These are phyloP conservation scores for Aureobasidium sp. DNA, from an alignment of 2,329 filamentous ascomycete genomes.

Conservation along the genomic window DNA sequence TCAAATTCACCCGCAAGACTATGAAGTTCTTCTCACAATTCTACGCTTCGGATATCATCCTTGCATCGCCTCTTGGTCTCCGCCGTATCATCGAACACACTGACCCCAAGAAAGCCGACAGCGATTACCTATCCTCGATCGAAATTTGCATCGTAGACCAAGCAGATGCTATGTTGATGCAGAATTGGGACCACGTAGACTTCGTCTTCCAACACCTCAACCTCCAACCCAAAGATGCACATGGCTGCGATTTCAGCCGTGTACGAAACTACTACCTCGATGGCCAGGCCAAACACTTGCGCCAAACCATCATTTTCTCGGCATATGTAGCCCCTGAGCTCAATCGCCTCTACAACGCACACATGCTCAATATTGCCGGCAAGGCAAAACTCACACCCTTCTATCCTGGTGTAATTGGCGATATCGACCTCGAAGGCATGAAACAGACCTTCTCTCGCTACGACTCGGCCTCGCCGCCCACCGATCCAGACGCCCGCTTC, in stretches of 20 bases:
- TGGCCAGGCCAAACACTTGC: conserved; percentile 66
- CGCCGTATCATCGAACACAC: conserved; percentile 81
- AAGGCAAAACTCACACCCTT: conserved; percentile 61
- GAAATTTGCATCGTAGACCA: conserved; percentile 88
- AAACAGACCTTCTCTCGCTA: conserved; percentile 89
- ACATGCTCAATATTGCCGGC: conserved; percentile 74
- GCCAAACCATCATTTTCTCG: conserved; percentile 76
- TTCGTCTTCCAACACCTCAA: conserved; percentile 90
- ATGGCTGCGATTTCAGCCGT: conserved; percentile 88
- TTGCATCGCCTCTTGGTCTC: conserved; percentile 82
- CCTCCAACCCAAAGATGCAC: conserved; percentile 75
- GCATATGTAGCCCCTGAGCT: conserved; percentile 85
- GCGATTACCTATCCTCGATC: conserved; percentile 88
- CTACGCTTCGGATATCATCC: conserved; percentile 91
- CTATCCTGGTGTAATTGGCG: conserved; percentile 64
- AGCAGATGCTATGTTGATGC: conserved; percentile 88
- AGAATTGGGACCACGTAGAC: conserved; percentile 96
- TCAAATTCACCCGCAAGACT: conserved; percentile 95
- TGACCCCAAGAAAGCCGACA: conserved; percentile 63
- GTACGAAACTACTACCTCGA: conserved; percentile 93
- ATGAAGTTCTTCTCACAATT: conserved; percentile 93
- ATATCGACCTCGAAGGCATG: conserved; percentile 49
- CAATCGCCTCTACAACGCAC: conserved; percentile 64
- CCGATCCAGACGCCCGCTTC: conserved; percentile 82
- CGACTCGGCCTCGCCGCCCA: conserved; percentile 58